Evolutionary conservation across 345 rosid species (phyloP).

Genomic region (Geranium rotundifolium): DNA sequence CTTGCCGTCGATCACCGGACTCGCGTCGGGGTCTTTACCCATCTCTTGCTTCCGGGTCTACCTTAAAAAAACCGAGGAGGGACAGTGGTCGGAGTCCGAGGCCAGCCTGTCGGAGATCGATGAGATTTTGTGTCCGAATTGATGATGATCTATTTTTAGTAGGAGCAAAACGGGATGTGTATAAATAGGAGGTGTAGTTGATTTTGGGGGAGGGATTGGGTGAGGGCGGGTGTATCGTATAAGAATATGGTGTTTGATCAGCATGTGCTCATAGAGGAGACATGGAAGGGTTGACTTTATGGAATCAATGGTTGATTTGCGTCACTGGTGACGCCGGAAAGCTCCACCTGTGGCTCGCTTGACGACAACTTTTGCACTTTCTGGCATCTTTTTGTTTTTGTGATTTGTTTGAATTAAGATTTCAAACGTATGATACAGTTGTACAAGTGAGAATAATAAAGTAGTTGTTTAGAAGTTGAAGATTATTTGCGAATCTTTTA

Average conservation of each 20-base stretch:
- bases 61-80: too few relatives aligned
- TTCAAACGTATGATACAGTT: neutral
- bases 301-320: neutral
- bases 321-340: slow-evolving; percentile 7
- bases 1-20: neutral
- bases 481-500: too few relatives aligned
- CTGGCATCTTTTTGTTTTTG: neutral
- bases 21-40: neutral
- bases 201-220: neutral
- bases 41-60: neutral
- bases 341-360: neutral
- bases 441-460: too few relatives aligned
- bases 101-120: neutral
- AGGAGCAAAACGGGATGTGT: slow-evolving; percentile 6
- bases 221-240: neutral
- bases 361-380: neutral
- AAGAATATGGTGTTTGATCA: neutral
- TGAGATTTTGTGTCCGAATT: too few relatives aligned
- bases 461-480: too few relatives aligned
- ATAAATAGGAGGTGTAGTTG: slow-evolving; percentile 1
- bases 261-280: neutral
- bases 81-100: neutral
- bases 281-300: neutral
- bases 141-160: neutral
- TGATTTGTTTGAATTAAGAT: neutral